A percentile compares a stretch with the other conserved stretches of the same genome.
Evolutionary conservation across 1,284 basidiomycete genomes (phyloP).

Genomic region (Gymnopus androsaceus): DNA sequence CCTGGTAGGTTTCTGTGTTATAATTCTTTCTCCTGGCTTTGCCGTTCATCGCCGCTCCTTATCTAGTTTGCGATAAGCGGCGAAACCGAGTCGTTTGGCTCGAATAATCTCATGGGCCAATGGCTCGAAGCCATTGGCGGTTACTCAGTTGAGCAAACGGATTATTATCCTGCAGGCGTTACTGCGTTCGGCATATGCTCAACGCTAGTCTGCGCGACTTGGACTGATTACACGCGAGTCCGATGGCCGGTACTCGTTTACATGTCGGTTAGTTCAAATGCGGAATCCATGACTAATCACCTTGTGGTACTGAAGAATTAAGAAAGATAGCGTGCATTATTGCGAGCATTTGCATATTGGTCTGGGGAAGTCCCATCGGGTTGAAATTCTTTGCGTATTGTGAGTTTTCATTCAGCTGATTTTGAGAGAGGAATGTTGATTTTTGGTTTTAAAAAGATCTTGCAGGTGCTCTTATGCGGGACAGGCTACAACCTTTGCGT

Average conservation of each 20-base stretch:
- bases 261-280: no score
- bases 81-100: conserved; percentile 71
- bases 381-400: conserved; percentile 73
- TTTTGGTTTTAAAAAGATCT: no score
- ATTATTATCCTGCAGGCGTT: conserved; percentile 67
- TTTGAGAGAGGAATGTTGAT: no score
- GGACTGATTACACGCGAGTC: conserved; percentile 58
- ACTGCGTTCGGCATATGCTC: conserved; percentile 67
- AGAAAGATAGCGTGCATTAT: conserved; percentile 53
- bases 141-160: conserved; percentile 63
- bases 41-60: background rate
- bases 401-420: conserved; percentile 33
- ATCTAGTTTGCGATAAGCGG: conserved; percentile 62
- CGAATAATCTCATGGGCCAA: conserved; percentile 77
- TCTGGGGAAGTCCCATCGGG: conserved; percentile 55
- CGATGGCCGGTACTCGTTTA: conserved; percentile 69
- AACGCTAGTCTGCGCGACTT: conserved; percentile 60
- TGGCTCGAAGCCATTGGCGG: conserved; percentile 67
- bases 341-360: conserved; percentile 58
- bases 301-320: no score
- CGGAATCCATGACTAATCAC: no score
- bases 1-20: conserved; percentile 40
- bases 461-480: conserved; percentile 67
- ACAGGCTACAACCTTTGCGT: conserved; percentile 72
- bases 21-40: conserved; percentile 1